These are phyloP conservation scores for Phytophthora vignae DNA, from an alignment of 352 stramenopile species.

Conservation along the genomic window DNA sequence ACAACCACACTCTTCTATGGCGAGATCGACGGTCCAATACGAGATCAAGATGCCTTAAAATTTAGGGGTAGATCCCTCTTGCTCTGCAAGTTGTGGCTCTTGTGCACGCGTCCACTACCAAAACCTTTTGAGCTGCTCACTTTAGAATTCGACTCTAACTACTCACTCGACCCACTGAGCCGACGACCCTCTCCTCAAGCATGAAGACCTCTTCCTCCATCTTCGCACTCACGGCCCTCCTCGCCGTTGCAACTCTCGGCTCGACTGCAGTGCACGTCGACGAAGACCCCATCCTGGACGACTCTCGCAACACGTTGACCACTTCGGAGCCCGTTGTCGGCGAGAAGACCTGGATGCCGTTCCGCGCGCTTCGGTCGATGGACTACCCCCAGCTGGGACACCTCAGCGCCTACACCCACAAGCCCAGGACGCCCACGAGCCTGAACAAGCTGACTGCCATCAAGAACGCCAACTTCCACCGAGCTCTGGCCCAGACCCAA, in stretches of 20 bases:
- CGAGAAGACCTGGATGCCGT: not conserved
- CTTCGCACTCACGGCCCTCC: slow-evolving; percentile 10
- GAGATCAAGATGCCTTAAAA: too few species aligned
- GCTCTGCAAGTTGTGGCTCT: too few species aligned
- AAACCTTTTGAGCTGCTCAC: not conserved
- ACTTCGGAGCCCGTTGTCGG: slow-evolving; percentile 2
- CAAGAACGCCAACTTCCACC: not conserved
- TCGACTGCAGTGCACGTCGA: slow-evolving; percentile 10
- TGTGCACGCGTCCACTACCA: too few species aligned
- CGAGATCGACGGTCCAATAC: too few species aligned
- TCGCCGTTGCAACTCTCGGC: slow-evolving; percentile 10
- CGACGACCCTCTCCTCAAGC: not conserved
- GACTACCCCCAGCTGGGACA: slow-evolving; percentile 7
- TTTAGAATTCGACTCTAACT: slow-evolving; percentile 12
- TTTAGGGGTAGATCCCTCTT: too few species aligned
- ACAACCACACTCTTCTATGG: too few species aligned
- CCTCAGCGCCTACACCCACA: not conserved
- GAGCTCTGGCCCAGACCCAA: slow-evolving; percentile 13
- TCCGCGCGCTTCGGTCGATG: slow-evolving; percentile 19
- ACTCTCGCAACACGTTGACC: not conserved
- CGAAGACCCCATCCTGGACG: not conserved
- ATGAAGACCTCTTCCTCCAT: slow-evolving; percentile 27
- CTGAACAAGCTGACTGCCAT: not conserved
- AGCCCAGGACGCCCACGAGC: not conserved
- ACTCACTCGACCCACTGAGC: not conserved